These are phyloP conservation scores for Apiotrichum brassicae DNA, from an alignment of 1,284 basidiomycete genomes.

Conservation along the genomic window DNA sequence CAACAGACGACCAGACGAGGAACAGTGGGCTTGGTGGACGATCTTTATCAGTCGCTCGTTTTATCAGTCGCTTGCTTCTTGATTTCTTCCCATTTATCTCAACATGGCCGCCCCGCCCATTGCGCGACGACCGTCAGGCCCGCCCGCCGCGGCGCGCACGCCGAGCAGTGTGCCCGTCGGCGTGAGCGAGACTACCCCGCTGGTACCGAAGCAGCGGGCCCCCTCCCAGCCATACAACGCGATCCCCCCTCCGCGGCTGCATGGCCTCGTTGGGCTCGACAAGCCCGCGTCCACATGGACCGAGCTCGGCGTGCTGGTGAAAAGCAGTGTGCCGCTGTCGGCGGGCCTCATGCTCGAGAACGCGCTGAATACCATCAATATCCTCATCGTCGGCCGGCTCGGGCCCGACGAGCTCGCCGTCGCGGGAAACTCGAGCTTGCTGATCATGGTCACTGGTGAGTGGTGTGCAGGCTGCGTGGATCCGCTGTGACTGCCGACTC, in stretches of 20 bases:
- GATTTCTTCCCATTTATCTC: too few relatives aligned
- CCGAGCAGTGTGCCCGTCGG: not conserved
- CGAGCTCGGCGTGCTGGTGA: slow-evolving; percentile 17
- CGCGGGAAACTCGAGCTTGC: slow-evolving; percentile 27
- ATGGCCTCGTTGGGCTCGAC: slow-evolving; percentile 18
- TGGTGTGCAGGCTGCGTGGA: not conserved
- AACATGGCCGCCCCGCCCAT: too few relatives aligned
- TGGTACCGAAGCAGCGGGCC: not conserved
- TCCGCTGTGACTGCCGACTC: too few relatives aligned
- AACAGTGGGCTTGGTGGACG: too few relatives aligned
- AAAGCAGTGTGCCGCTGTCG: slow-evolving; percentile 7
- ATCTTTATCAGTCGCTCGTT: too few relatives aligned
- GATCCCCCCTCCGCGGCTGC: not conserved
- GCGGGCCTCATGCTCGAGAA: slow-evolving; percentile 22
- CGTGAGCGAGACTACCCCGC: slow-evolving; percentile 1
- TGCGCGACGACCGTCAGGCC: not conserved
- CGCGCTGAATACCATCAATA: slow-evolving; percentile 20
- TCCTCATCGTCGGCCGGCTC: slow-evolving; percentile 25
- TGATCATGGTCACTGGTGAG: slow-evolving; percentile 30
- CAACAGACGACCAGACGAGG: too few relatives aligned
- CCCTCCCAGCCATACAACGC: not conserved
- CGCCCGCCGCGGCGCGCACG: not conserved
- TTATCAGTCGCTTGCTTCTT: too few relatives aligned
- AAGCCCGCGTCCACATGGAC: slow-evolving; percentile 11
- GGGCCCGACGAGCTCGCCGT: slow-evolving; percentile 27